Evolutionary conservation across 2,329 filamentous ascomycete species (phyloP).

Genomic region (Fusarium ambrosium): DNA sequence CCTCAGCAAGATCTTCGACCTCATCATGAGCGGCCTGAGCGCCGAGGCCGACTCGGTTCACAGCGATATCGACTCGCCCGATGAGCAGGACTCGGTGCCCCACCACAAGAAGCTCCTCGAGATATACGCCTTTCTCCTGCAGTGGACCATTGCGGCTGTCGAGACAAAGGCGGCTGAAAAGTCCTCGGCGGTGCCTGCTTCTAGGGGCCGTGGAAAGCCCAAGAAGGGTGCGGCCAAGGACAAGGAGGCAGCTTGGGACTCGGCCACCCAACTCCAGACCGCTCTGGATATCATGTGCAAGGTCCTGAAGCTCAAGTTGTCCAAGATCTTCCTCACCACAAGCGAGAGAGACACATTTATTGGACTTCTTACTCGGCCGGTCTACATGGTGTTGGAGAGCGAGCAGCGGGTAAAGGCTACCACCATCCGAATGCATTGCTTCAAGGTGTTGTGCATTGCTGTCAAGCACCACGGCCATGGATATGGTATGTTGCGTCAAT

Average conservation of each 20-base stretch:
- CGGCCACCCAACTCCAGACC: slow-evolving; percentile 85
- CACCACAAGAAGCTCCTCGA: slow-evolving; percentile 94
- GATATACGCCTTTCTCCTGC: slow-evolving; percentile 92
- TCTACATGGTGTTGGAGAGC: slow-evolving; percentile 94
- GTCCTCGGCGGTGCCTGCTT: slow-evolving; percentile 75
- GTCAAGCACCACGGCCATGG: slow-evolving; percentile 98
- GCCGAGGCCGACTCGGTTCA: slow-evolving; percentile 88
- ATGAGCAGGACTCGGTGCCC: slow-evolving; percentile 88
- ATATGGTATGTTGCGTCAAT: slow-evolving; percentile 73
- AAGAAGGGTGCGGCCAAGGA: slow-evolving; percentile 85
- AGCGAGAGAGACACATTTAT: slow-evolving; percentile 97
- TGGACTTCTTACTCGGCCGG: slow-evolving; percentile 88
- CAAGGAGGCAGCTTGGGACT: slow-evolving; percentile 91
- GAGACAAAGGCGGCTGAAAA: slow-evolving; percentile 96
- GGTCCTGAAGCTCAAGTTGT: slow-evolving; percentile 90
- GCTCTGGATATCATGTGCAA: slow-evolving; percentile 97
- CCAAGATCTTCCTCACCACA: slow-evolving; percentile 94
- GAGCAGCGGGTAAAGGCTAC: slow-evolving; percentile 92
- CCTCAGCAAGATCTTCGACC: slow-evolving; percentile 92
- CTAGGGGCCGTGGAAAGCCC: slow-evolving; percentile 79
- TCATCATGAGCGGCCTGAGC: slow-evolving; percentile 87
- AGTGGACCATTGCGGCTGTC: slow-evolving; percentile 96
- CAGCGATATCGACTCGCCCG: slow-evolving; percentile 84
- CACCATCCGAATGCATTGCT: slow-evolving; percentile 93
- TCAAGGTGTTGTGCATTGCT: slow-evolving; percentile 95